Base-by-base conservation (phyloP, 495 filamentous ascomycete genomes). In the Parathielavia appendiculata region DNA sequence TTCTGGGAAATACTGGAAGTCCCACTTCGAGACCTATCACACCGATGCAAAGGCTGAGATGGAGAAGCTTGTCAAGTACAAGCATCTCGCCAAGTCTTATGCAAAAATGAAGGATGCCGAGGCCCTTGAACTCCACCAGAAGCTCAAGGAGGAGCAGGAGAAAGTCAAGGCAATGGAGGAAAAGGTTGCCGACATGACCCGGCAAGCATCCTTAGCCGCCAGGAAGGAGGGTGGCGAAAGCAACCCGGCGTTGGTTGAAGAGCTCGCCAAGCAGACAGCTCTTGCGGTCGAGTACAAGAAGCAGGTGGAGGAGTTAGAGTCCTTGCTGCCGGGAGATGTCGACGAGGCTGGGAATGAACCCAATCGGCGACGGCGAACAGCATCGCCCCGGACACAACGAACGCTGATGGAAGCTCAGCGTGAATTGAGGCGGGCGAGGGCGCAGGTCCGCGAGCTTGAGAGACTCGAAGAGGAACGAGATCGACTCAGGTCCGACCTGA, bases 1-100 rank as follows among this genome's bases (percentile, higher is more conserved):
- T 62, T 95, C 91, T 2, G 92, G 91, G 3, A 86, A 86, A 68
- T 96, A 92, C 71, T 98, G 93, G 93, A 97, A 97, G 69, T 80
- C 83, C 11, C 85, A 95, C 69, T 95, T 88, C 64, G 86, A 95
- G 57, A 83, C 79, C 56, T 92, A 97, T 66, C 85, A 92, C 48
- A 77, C 80, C 35, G 86, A 87, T 45, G 92, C 91, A n/a, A 81
- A 86, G 66, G 74, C 78, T 12, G 88, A 92, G 67, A 88, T 92
- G 70, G 85, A 86, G 67, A 87, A 82, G 58, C 80, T 93, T 56
- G 79, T 90, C 45, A 86, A 86, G 63, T 89, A 91, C 71, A 89
- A 88, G 69, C 85, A 87, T 22, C 77, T 89, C 51, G 91, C 92
- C 11, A 96, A 91, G 70, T 88, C 84, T 48, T 97, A 89, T 68